Conservation (phyloP, 257 asterid species). For the Nicotiana attenuata region DNA sequence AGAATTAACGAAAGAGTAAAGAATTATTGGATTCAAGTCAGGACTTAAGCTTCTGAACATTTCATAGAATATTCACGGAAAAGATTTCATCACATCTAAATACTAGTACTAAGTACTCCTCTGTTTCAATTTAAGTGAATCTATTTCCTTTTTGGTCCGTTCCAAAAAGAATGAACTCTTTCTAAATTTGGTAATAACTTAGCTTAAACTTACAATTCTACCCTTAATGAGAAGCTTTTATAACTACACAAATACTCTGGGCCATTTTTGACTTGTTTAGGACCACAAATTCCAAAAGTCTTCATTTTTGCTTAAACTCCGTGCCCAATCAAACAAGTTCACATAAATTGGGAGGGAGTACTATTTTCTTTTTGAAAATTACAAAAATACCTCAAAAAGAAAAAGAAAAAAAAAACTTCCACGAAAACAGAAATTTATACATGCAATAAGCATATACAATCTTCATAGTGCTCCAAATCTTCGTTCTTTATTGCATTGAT, state of each 20-base stretch:
- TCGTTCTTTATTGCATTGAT: not conserved
- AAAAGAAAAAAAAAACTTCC: not conserved
- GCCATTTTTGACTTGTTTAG: too few relatives aligned
- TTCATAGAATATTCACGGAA: not conserved
- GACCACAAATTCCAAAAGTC: too few relatives aligned
- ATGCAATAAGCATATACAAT: not conserved
- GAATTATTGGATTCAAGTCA: not conserved
- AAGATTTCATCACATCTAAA: not conserved
- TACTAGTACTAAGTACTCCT: not conserved
- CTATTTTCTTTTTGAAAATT: not conserved
- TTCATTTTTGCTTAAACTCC: too few relatives aligned
- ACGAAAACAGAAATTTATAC: not conserved
- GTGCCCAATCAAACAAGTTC: too few relatives aligned
- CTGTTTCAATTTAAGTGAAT: too few relatives aligned
- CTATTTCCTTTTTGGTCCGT: too few relatives aligned
- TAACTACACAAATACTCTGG: too few relatives aligned
- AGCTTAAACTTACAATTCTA: too few relatives aligned
- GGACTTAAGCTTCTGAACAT: not conserved
- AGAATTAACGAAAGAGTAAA: not conserved
- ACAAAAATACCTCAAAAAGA: not conserved
- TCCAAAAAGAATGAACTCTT: too few relatives aligned
- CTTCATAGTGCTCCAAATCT: slow-evolving; percentile 4
- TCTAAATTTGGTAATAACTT: too few relatives aligned
- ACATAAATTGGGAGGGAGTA: too few relatives aligned
- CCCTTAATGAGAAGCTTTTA: too few relatives aligned